Percentiles rank a stretch among this genome's conserved stretches.
phyloP scores from a whole-genome alignment of 2,329 filamentous ascomycete species.

The Diaporthe citriasiana region DNA sequence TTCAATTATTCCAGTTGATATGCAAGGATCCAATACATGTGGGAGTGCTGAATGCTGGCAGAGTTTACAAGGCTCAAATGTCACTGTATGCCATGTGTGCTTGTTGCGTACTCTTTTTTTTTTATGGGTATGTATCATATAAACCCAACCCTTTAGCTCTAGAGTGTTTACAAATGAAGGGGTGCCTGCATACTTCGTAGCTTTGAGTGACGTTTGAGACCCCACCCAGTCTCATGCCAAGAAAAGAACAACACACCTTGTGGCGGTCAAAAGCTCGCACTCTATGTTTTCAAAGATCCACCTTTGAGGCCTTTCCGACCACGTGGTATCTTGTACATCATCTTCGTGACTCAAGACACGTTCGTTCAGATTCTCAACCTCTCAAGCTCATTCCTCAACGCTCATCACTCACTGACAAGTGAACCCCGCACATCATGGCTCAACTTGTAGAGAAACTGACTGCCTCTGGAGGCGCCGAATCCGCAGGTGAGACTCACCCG shows the following conservation, averaged over 20 bases:
- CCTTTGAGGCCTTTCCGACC: conserved; percentile 27
- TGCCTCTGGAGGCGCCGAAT: conserved; percentile 55
- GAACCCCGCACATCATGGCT: conserved; percentile 45
- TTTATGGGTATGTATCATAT: neutral
- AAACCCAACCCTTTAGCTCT: neutral
- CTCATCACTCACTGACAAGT: conserved; percentile 9
- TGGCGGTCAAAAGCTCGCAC: conserved; percentile 27
- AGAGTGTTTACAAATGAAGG: neutral
- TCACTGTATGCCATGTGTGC: neutral
- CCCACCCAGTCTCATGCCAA: conserved; percentile 23
- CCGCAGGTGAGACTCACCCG: conserved; percentile 49
- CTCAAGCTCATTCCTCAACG: neutral
- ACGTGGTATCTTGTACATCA: conserved; percentile 34
- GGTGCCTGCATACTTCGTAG: neutral
- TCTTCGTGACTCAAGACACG: conserved; percentile 22
- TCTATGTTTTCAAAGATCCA: conserved; percentile 25
- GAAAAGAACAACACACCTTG: conserved; percentile 32
- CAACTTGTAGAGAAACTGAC: conserved; percentile 55
- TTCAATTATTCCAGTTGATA: neutral
- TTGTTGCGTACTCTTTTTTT: neutral
- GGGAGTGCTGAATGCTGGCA: neutral
- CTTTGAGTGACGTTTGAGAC: conserved; percentile 33
- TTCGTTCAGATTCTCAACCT: conserved; percentile 1
- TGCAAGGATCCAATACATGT: neutral
- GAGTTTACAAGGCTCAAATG: neutral